phyloP scores from a whole-genome alignment of 164 flowering plant species.

The Buxus sempervirens region DNA sequence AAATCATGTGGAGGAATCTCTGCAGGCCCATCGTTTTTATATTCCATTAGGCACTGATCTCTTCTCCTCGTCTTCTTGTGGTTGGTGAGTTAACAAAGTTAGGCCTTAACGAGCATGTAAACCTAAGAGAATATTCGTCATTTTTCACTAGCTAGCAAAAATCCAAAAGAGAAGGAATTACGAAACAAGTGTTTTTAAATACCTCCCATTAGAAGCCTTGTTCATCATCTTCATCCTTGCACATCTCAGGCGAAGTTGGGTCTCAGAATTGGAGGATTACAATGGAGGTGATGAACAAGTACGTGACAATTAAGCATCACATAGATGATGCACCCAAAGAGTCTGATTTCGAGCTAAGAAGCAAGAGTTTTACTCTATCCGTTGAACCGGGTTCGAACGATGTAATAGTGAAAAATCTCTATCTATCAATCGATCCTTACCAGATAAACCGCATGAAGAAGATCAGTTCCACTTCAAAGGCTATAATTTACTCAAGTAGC shows the following conservation, averaged over 20 bases:
- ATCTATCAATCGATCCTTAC: conserved; percentile 75
- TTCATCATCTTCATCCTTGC: background rate
- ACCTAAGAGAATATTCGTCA: no score
- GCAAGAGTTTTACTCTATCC: conserved; percentile 16
- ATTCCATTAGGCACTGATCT: no score
- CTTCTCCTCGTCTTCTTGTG: no score
- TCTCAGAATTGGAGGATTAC: background rate
- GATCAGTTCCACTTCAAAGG: conserved; percentile 43
- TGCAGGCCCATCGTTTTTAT: no score
- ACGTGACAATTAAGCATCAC: conserved; percentile 32
- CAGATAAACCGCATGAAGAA: conserved; percentile 72
- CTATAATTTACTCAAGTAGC: conserved; percentile 19
- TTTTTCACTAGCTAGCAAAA: no score
- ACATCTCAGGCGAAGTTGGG: background rate
- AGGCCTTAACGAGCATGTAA: no score
- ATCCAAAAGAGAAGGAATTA: no score
- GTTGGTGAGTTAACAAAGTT: no score
- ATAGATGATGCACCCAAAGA: conserved; percentile 49
- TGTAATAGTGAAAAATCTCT: conserved; percentile 53
- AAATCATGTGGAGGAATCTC: no score
- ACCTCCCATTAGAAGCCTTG: no score
- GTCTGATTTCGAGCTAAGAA: conserved; percentile 50
- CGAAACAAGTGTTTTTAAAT: no score
- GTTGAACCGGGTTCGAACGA: conserved; percentile 27
- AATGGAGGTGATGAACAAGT: conserved; percentile 58